Evolutionary conservation across 148 eudicot species (phyloP), one percentile per base, ranked within the genome.

Genomic region (Silene latifolia): DNA sequence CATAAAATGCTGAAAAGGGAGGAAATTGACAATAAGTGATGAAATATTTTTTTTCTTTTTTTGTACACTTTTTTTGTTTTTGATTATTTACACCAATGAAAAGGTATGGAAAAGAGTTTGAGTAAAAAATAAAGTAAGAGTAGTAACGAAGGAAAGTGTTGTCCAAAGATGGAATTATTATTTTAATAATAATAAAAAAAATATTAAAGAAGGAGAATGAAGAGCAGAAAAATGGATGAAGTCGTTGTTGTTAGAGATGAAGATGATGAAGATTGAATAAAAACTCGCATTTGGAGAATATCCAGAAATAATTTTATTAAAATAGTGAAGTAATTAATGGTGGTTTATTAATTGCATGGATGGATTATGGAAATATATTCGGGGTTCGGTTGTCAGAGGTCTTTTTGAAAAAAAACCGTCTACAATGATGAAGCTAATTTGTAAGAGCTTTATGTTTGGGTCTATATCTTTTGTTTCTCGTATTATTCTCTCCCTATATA

Each of bases 161-260:
- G 47, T 15, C 35, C 35, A 59, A 35, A 11, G 53, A 35, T 54
- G 44, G 69, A 46, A 39, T 64, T 39, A 25, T 3, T 63, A 32
- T 66, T 32, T 5, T 14, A 65, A 66, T 15, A 35, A 67, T n/a
- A 19, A 67, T 19, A n/a, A n/a, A 67, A 32, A 73, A 51, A 74
- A 60, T 23, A 74, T 82, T 82, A 91, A 72, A 89, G 92, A 63
- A 80, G 70, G 72, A 88, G 83, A 78, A 90, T 86, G 80, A 86
- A 86, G 60, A 90, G 88, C 39, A 90, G 87, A 59, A 93, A 88
- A 71, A 87, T 85, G 78, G 87, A 86, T 89, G 88, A 62, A 21
- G 25, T 24, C 8, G 21, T 7, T n/a, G n/a, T n/a, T n/a, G 13
- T 6, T 58, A 8, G 42, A 4, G 62, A 47, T 44, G 7, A 24